phyloP scores from a whole-genome alignment of 345 rosid species.

The Gossypium turneri region DNA sequence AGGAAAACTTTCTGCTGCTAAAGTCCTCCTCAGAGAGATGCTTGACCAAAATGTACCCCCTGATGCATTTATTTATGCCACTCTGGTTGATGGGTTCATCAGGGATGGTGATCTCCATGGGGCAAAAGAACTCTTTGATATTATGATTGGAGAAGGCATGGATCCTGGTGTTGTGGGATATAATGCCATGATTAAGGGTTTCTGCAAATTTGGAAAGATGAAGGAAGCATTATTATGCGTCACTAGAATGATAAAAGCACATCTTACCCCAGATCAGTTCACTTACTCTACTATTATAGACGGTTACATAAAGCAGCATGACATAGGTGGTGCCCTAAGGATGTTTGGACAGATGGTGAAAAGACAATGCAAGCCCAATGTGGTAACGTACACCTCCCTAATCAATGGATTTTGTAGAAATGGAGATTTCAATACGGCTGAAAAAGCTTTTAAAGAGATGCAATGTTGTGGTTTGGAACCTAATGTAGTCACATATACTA shows the following conservation, averaged over 20 bases:
- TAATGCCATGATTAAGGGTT: constrained; percentile 87
- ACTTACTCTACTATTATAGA: constrained; percentile 5
- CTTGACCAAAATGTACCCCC: constrained; percentile 56
- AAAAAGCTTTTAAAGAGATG: constrained; percentile 58
- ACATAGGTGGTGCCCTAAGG: neutral
- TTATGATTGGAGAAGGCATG: constrained; percentile 48
- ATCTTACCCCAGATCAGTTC: neutral
- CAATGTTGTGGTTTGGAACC: constrained; percentile 53
- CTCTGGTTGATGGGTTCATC: constrained; percentile 70
- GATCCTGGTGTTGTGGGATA: constrained; percentile 61
- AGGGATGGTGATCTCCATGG: constrained; percentile 57
- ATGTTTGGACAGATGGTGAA: constrained; percentile 20
- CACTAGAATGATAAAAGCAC: constrained; percentile 6
- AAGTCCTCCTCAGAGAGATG: constrained; percentile 69
- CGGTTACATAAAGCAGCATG: neutral
- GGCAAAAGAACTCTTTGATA: constrained; percentile 53
- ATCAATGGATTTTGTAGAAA: constrained; percentile 63
- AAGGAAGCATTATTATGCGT: constrained; percentile 50
- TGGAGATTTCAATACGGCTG: constrained; percentile 55
- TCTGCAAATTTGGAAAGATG: constrained; percentile 73
- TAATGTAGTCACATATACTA: constrained; percentile 76
- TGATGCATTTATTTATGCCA: constrained; percentile 64
- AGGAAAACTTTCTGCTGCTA: constrained; percentile 58
- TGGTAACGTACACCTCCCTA: constrained; percentile 69
- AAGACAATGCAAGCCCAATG: constrained; percentile 64